Evolutionary conservation across 257 asterid genomes (phyloP).

Genomic region (Jaltomata sinuosa): DNA sequence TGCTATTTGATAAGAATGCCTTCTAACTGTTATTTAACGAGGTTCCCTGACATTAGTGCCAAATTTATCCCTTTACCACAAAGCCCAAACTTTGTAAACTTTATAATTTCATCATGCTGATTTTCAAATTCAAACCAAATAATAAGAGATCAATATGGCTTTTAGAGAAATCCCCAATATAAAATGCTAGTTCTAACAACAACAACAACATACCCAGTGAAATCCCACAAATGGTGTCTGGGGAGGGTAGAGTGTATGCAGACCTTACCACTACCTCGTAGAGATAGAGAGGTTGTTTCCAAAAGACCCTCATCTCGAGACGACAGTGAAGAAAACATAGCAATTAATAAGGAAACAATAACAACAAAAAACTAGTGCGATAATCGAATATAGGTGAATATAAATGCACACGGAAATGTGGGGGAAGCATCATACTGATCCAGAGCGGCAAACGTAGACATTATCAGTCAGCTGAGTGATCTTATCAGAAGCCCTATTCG

Average conservation of each 20-base stretch:
- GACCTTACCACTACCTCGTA: no score
- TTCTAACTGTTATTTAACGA: neutral
- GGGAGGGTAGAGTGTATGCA: no score
- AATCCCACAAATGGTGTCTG: no score
- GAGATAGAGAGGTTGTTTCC: no score
- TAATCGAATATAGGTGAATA: neutral
- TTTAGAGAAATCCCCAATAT: neutral
- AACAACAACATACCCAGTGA: no score
- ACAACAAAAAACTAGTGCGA: no score
- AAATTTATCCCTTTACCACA: neutral
- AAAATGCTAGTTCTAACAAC: neutral
- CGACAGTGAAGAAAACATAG: no score
- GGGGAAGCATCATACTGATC: constrained; percentile 27
- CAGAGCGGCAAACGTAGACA: constrained; percentile 86
- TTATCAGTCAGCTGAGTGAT: constrained; percentile 79
- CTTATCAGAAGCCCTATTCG: constrained; percentile 93
- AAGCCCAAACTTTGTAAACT: neutral
- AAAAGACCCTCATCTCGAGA: no score
- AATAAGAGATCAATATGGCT: neutral
- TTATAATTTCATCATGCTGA: neutral
- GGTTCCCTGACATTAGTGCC: neutral
- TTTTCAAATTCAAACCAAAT: neutral
- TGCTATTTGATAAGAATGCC: neutral
- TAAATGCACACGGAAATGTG: neutral
- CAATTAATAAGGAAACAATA: no score